Evolutionary conservation across 768 basidiomycete genomes (phyloP).

Genomic region (Xerocomellus intermedius): DNA sequence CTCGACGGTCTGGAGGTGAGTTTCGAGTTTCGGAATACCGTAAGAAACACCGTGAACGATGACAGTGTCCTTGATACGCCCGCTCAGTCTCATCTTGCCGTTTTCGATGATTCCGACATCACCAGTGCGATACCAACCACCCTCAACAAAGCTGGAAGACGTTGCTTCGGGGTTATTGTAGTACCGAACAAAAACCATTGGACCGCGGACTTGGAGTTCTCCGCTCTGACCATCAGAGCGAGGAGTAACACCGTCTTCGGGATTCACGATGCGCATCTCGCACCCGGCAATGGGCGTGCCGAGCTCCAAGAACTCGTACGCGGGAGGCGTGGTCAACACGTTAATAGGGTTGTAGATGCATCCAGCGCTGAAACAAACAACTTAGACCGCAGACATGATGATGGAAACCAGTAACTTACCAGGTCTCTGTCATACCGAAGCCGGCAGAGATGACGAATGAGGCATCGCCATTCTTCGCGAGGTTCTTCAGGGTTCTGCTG

Average conservation of each 20-base stretch:
- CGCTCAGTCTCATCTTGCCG: slow-evolving; percentile 36
- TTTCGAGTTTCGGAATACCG: slow-evolving; percentile 37
- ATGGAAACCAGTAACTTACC: slow-evolving; percentile 16
- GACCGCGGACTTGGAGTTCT: slow-evolving; percentile 41
- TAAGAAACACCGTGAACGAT: slow-evolving; percentile 47
- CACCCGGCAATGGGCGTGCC: slow-evolving; percentile 31
- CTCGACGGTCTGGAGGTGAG: slow-evolving; percentile 39
- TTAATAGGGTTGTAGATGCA: slow-evolving; percentile 38
- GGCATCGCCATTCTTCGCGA: slow-evolving; percentile 23
- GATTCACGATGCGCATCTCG: slow-evolving; percentile 36
- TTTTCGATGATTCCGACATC: slow-evolving; percentile 44
- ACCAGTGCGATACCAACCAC: slow-evolving; percentile 61
- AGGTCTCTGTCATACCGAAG: slow-evolving; percentile 41
- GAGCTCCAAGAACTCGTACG: slow-evolving; percentile 39
- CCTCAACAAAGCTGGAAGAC: slow-evolving; percentile 41
- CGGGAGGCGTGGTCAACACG: slow-evolving; percentile 12
- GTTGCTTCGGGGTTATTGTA: slow-evolving; percentile 50
- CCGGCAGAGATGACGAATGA: slow-evolving; percentile 37
- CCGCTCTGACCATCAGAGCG: slow-evolving; percentile 34
- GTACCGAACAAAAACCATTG: slow-evolving; percentile 43
- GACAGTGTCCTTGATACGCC: slow-evolving; percentile 42
- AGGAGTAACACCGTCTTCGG: slow-evolving; percentile 25
- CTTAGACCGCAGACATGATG: background rate
- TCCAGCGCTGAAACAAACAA: slow-evolving; percentile 29
- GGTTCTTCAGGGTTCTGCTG: slow-evolving; percentile 29